Evolutionary conservation across 2,329 filamentous ascomycete genomes (phyloP).

Genomic region (Knoxdaviesia capensis): DNA sequence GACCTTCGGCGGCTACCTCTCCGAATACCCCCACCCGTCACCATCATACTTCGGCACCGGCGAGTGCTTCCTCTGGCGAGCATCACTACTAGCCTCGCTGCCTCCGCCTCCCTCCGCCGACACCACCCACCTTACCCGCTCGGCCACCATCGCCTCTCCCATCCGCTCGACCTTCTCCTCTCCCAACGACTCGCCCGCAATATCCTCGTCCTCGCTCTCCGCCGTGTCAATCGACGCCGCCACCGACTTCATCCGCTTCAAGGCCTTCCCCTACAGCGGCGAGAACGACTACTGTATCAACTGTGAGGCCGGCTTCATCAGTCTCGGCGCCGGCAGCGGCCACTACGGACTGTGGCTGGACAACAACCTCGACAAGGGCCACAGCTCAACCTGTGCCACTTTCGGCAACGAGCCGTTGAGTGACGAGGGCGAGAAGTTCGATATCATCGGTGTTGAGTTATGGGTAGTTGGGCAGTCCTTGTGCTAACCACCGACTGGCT

Average conservation of each 20-base stretch:
- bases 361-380: conserved; percentile 61
- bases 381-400: conserved; percentile 69
- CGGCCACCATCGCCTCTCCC: conserved; percentile 16
- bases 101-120: conserved; percentile 30
- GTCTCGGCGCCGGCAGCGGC: conserved; percentile 72
- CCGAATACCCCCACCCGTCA: conserved; percentile 63
- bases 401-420: conserved; percentile 91
- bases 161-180: conserved; percentile 6
- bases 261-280: conserved; percentile 89
- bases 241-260: conserved; percentile 66
- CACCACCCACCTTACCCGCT: conserved; percentile 24
- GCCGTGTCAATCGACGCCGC: conserved; percentile 7
- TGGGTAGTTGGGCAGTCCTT: conserved; percentile 56
- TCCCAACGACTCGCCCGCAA: conserved; percentile 13
- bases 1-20: conserved; percentile 87
- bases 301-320: conserved; percentile 70
- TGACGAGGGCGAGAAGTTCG: conserved; percentile 83
- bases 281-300: conserved; percentile 95
- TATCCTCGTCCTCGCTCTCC: conserved; percentile 6
- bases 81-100: conserved; percentile 34
- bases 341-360: conserved; percentile 91
- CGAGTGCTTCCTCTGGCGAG: conserved; percentile 63
- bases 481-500: too few relatives aligned
- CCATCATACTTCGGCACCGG: conserved; percentile 87
- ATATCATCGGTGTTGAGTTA: conserved; percentile 73